phyloP scores from a whole-genome alignment of 228 moss, liverwort and hornwort genomes.

The Sphagnum fallax region DNA sequence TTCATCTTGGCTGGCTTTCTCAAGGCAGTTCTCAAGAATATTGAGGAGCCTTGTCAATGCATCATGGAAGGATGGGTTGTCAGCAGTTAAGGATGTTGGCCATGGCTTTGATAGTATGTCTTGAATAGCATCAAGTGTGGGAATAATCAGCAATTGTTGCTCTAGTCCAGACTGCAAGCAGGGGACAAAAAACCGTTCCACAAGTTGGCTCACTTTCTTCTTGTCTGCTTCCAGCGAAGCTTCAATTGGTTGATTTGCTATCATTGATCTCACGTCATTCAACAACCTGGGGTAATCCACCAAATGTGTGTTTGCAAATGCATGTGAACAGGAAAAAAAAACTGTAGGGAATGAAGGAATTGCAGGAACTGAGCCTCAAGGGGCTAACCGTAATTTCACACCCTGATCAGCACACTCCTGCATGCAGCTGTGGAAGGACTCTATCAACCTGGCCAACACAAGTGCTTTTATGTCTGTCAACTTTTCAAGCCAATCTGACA shows the following conservation, averaged over 20 bases:
- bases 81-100: slow-evolving; percentile 35
- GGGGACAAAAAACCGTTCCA: slow-evolving; percentile 44
- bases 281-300: slow-evolving; percentile 24
- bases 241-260: slow-evolving; percentile 19
- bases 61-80: slow-evolving; percentile 32
- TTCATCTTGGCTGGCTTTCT: background rate
- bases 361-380: background rate
- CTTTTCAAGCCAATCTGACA: background rate
- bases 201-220: slow-evolving; percentile 38
- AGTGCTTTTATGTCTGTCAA: too few relatives aligned
- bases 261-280: slow-evolving; percentile 20
- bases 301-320: background rate
- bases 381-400: slow-evolving; percentile 39
- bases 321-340: background rate
- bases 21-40: slow-evolving; percentile 9
- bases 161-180: slow-evolving; percentile 30
- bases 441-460: slow-evolving; percentile 23
- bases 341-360: background rate
- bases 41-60: slow-evolving; percentile 29
- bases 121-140: slow-evolving; percentile 27
- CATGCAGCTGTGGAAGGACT: slow-evolving; percentile 36
- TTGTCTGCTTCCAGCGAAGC: slow-evolving; percentile 22
- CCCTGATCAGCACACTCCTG: slow-evolving; percentile 45
- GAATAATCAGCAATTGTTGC: slow-evolving; percentile 16
- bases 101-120: slow-evolving; percentile 39